Evolutionary conservation across 176 grass and related monocot species (phyloP), one percentile per base, ranked within the genome.

Genomic region (Tuctoria greenei): DNA sequence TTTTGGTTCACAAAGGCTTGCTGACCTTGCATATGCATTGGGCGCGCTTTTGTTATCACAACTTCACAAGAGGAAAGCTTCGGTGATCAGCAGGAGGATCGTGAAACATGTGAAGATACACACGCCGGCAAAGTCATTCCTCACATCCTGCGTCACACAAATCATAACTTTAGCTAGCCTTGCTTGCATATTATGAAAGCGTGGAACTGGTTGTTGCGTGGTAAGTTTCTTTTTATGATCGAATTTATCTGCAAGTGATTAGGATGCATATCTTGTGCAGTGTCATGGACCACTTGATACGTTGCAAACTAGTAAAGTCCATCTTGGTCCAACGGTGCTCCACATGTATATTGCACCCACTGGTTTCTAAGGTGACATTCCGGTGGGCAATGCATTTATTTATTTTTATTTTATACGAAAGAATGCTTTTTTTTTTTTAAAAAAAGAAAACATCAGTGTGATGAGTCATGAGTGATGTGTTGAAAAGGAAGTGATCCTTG

Each of bases 11-110:
- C 69, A 72, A 80, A 69, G 69, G 85, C 83, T 75, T 81, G 64
- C 83, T 65, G 56, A 23, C 51, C 51, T 72, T 34, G 60, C 42
- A 43, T n/a, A n/a, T n/a, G 58, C 27, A 20, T 52, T 69, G 38
- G 72, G n/a, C n/a, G 38, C 31, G 81, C 46, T 60, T 73, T 65
- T 15, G 61, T 8, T 61, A 87, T 86, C 87, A 69, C n/a, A n/a
- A n/a, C n/a, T n/a, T n/a, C n/a, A n/a, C 84, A 86, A 65, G 62
- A 85, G 54, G 63, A 99, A 76, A 80, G 87, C 77, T 79, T 86
- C 88, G 64, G 85, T 84, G 64, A 85, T 85, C 64, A 92, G 59
- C 75, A 87, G 76, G 88, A n/a, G n/a, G n/a, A 85, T 65, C 59
- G 81, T 43, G 51, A 90, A 10, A 56, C 82, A 81, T 71, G 79